phyloP scores from a whole-genome alignment of 2,329 filamentous ascomycete species.

The Byssoonygena ceratinophila region DNA sequence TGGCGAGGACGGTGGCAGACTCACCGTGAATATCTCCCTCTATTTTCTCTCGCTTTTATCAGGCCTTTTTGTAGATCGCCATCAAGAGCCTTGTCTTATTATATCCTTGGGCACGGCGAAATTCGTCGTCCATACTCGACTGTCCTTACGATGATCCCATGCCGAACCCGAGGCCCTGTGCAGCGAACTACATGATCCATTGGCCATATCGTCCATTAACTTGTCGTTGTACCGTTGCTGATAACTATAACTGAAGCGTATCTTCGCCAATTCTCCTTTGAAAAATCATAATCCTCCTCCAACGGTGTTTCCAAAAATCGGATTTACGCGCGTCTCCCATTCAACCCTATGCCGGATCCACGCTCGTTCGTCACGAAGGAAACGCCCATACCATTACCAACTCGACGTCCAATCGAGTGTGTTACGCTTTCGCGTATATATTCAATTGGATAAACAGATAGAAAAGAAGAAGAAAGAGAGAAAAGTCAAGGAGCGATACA shows the following conservation, averaged over 20 bases:
- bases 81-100: not conserved
- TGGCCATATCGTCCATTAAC: not conserved
- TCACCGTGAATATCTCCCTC: not conserved
- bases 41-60: not conserved
- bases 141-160: slow-evolving; percentile 4
- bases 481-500: slow-evolving; percentile 14
- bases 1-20: not conserved
- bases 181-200: not conserved
- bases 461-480: not conserved
- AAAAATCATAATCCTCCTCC: not conserved
- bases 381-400: not conserved
- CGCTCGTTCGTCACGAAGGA: not conserved
- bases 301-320: not conserved
- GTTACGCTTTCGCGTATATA: not conserved
- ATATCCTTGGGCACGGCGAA: not conserved
- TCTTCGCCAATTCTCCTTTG: not conserved
- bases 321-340: not conserved
- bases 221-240: not conserved
- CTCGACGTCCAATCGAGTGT: slow-evolving; percentile 1
- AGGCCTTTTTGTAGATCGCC: not conserved
- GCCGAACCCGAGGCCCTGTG: not conserved
- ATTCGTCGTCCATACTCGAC: not conserved
- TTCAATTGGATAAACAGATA: not conserved
- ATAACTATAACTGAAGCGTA: too few relatives aligned
- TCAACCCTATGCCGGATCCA: slow-evolving; percentile 10